Percentiles rank a stretch among this genome's conserved stretches.
These are phyloP conservation scores for Colletotrichum navitas DNA, from an alignment of 2,329 filamentous ascomycete genomes.

Conservation along the genomic window DNA sequence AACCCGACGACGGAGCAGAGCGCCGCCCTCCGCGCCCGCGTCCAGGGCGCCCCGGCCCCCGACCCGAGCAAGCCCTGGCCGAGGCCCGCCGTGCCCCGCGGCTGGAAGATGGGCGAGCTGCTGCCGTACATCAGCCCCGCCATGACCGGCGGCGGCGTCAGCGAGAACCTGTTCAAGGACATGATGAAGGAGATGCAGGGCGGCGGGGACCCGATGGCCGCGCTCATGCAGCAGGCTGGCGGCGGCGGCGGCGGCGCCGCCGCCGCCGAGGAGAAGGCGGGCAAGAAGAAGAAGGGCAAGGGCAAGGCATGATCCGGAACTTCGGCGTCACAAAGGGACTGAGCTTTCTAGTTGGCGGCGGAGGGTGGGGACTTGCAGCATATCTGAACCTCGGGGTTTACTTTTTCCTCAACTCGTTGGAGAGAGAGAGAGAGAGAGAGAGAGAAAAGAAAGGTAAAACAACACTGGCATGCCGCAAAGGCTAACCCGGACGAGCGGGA, in stretches of 20 bases:
- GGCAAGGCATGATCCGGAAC: slow-evolving; percentile 52
- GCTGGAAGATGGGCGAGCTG: slow-evolving; percentile 90
- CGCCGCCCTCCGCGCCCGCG: slow-evolving; percentile 76
- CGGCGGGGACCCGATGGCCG: slow-evolving; percentile 60
- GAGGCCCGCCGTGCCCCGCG: slow-evolving; percentile 80
- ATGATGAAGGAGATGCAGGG: slow-evolving; percentile 94
- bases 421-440: background rate
- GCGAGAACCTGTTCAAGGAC: slow-evolving; percentile 93
- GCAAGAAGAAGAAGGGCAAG: slow-evolving; percentile 65
- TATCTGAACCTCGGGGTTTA: background rate
- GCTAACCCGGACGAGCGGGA: background rate
- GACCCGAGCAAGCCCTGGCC: slow-evolving; percentile 77
- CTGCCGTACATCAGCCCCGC: slow-evolving; percentile 90
- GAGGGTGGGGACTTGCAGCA: background rate
- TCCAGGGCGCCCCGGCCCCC: slow-evolving; percentile 78
- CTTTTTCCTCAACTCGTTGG: background rate
- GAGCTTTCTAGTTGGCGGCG: background rate
- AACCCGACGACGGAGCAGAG: slow-evolving; percentile 81
- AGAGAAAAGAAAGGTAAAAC: too few species aligned
- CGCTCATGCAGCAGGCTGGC: slow-evolving; percentile 55
- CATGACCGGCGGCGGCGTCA: slow-evolving; percentile 91
- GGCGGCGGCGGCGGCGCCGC: slow-evolving; percentile 48
- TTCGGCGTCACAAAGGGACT: background rate
- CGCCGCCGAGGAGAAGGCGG: slow-evolving; percentile 54
- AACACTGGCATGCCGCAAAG: background rate